Evolutionary conservation across 441 rosid species (phyloP).

Genomic region (Erodium moschatum): DNA sequence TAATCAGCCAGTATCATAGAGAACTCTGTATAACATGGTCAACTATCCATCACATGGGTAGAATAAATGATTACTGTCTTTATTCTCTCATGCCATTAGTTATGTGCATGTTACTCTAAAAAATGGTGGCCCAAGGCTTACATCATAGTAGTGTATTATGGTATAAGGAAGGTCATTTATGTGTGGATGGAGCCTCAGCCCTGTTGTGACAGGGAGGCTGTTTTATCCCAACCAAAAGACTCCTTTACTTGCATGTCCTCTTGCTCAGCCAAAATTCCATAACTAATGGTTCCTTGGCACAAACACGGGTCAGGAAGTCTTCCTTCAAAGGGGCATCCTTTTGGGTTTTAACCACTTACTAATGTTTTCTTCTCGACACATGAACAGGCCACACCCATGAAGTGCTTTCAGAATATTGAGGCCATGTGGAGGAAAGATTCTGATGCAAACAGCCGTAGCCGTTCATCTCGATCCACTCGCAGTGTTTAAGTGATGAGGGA

Average conservation of each 20-base stretch:
- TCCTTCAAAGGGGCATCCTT: too few species aligned
- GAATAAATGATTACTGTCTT: neutral
- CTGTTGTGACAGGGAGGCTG: neutral
- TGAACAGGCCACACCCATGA: slow-evolving; percentile 24
- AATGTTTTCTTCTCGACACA: slow-evolving; percentile 22
- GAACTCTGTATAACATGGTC: neutral
- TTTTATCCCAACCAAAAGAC: neutral
- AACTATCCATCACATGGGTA: neutral
- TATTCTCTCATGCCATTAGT: neutral
- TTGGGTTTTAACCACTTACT: neutral
- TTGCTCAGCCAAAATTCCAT: neutral
- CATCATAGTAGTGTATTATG: neutral
- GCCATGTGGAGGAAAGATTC: slow-evolving; percentile 34
- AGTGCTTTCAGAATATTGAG: slow-evolving; percentile 37
- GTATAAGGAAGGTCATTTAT: too few species aligned
- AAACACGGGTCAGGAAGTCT: too few species aligned
- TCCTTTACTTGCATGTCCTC: neutral
- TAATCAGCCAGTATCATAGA: neutral
- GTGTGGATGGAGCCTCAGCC: neutral
- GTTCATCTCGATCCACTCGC: slow-evolving; percentile 35
- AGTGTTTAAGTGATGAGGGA: slow-evolving; percentile 11
- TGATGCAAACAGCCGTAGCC: slow-evolving; percentile 40
- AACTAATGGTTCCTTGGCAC: too few species aligned
- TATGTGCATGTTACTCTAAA: neutral
- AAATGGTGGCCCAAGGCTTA: neutral